Base-by-base conservation (phyloP, 2,329 filamentous ascomycete species). In the Fusarium phyllophilum region DNA sequence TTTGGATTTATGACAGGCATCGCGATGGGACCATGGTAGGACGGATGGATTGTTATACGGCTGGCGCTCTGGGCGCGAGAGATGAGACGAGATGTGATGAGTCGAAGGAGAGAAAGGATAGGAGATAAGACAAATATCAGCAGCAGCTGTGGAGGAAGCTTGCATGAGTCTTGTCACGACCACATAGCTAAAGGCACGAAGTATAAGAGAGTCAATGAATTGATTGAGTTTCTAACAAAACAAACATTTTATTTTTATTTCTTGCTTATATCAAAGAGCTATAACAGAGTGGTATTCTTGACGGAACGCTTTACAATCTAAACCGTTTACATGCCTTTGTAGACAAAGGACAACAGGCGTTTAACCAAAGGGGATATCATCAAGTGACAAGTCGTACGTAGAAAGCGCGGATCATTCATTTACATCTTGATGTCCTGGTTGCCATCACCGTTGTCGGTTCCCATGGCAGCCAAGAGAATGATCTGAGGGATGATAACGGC, bases 401-500 rank as follows among this genome's bases (percentile, higher is more conserved):
- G n/a, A 26, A 36, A 26, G 29, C 46, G 39, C 22, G 8, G 18
- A 48, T 46, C 24, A 8, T 63, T 63, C 24, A 4, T 66, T 61
- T 73, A 75, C 64, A 68, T 49, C 34, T 64, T 61, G 12, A 58
- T 62, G 44, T 58, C 38, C 33, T 54, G 44, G 18, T 64, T 61
- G 13, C 59, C 54, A 10, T 56, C 54, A 26, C 49, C 39, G 17
- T 75, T 68, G 22, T 49, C 39, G 9, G 45, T 26, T 46, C 64
- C 68, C 46, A 54, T 58, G 46, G 49, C 33, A 24, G 80, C 70
- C 38, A 87, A 79, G 54, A 89, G 75, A 55, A 89, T 78, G 38
- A 87, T 70, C 82, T 93, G 85, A 17, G 86, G 85, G 8, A 87
- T 76, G 11, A 93, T 29, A 31, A 91, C 72, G 14, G 86, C 78